Conservation (phyloP, 306 rosid genomes). For the Dalbergia cultrata region DNA sequence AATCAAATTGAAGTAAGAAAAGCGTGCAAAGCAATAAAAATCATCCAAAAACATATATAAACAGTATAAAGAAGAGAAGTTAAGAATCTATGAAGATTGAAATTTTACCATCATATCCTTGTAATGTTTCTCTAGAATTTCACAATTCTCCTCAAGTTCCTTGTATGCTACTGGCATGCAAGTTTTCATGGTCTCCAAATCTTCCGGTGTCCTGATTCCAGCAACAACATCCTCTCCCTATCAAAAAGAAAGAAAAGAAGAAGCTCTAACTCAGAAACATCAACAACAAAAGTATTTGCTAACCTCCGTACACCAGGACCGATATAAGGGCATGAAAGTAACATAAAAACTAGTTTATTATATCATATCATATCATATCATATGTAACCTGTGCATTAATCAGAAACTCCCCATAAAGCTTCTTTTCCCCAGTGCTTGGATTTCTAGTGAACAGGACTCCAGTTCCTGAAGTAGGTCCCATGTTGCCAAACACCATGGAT, state of each 20-base stretch:
- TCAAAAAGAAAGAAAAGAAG: slow-evolving; percentile 7
- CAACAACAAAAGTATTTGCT: slow-evolving; percentile 20
- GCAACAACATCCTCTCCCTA: slow-evolving; percentile 99
- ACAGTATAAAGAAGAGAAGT: background rate
- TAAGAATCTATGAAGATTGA: background rate
- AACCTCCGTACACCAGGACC: background rate
- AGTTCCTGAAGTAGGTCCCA: slow-evolving; percentile 97
- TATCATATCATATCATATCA: background rate
- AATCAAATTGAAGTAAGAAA: background rate
- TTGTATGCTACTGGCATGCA: slow-evolving; percentile 94
- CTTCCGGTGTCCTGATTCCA: slow-evolving; percentile 96
- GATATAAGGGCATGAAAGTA: slow-evolving; percentile 14
- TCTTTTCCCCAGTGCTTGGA: slow-evolving; percentile 96
- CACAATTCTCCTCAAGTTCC: slow-evolving; percentile 92
- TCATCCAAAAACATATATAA: background rate
- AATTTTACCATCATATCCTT: slow-evolving; percentile 94
- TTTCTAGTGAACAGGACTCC: slow-evolving; percentile 97
- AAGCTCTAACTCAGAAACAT: background rate
- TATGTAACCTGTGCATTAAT: slow-evolving; percentile 89
- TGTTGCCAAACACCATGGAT: slow-evolving; percentile 94
- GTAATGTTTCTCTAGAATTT: slow-evolving; percentile 90
- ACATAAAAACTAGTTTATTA: slow-evolving; percentile 33
- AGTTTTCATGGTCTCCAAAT: slow-evolving; percentile 76
- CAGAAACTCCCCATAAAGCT: slow-evolving; percentile 94
- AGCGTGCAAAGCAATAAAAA: background rate